Evolutionary conservation across 352 stramenopile species (phyloP), one percentile per base, ranked within the genome.

Genomic region (Pythium aphanidermatum): DNA sequence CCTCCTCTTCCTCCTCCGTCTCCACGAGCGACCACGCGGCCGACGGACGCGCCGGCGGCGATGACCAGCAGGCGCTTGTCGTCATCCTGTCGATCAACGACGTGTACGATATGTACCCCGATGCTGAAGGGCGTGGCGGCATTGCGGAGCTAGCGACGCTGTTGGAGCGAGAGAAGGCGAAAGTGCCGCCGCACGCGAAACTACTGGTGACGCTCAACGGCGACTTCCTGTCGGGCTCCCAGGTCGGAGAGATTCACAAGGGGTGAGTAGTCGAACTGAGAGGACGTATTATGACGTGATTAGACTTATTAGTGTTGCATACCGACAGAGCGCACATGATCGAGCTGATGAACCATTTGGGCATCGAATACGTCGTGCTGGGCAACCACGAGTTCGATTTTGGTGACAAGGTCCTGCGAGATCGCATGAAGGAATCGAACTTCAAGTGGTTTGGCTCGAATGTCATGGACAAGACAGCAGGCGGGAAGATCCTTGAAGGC

Each of bases 301-400:
- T n/a, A n/a, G n/a, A n/a, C n/a, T n/a, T n/a, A n/a, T n/a, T n/a
- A 23, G 5, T 12, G 13, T 28, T 19, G 28, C 12, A 29, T 21
- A 29, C 2, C 11, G 20, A 38, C 20, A 88, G 76, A 7, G 74
- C 65, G 5, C 74, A 86, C 55, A 90, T 90, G 74, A 75, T 90
- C 35, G 74, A 84, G 39, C 36, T 90, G 14, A 68, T 90, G 58
- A 86, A 90, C 53, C 68, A 83, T 30, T 51, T 90, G 30, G 66
- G 56, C 10, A 75, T 90, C 32, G 60, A 83, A 26, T 90, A 86
- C 53, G 70, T 86, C 21, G 77, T 90, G 19, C 38, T 86, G 46
- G 78, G 78, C 26, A 90, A 90, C 56, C 78, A 90, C 60, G 78
- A 90, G 52, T 90, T 87, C 37, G 78, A 90, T 39, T 90, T 86